Base-by-base conservation (phyloP, 495 filamentous ascomycete genomes). In the Pyronema domesticum region DNA sequence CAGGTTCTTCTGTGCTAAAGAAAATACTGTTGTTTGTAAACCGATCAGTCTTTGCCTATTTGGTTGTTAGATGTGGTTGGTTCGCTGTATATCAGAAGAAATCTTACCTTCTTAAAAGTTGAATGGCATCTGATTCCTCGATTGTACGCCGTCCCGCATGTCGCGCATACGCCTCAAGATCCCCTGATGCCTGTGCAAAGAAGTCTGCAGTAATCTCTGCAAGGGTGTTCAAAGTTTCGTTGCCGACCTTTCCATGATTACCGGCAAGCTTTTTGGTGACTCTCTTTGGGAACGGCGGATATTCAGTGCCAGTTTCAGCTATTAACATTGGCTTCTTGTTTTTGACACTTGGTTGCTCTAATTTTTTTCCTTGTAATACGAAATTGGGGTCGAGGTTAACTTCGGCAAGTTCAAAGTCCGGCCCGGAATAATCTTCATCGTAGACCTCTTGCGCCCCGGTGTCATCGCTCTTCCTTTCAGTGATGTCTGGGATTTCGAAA, bases 101-200 rank as follows among this genome's bases (percentile, higher is more conserved):
- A 17, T 15, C 73, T 60, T 73, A 82, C 88, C 85, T 83, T 68
- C 75, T 79, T 79, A 95, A 82, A 53, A 94, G 66, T 51, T 83
- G 79, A 55, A 85, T 70, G 61, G 89, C 78, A 67, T 95, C 88
- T 52, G 72, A 80, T 63, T 93, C 86, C 52, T 91, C 82, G 63
- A 95, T 89, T 3, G 79, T 86, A 67, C 82, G 89, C 40, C 88
- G 76, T 33, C 81, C 79, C 3, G 84, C 86, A 67, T 95, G 88
- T 47, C 80, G 73, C 7, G 88, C 82, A 68, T 88, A 95, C 1
- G 74, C 79, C 3, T 76, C 76, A 55, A 95, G 70, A 61, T 93
- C 85, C 19, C 85, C 83, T 54, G 83, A 76, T 11, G 81, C 71
- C 66, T 94, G 88, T 61, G 89, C 82, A 63, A 94, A 93, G 68